Evolutionary conservation across 73 alveolate species (phyloP), one percentile per base, ranked within the genome.

Genomic region (Urostyla sp.): DNA sequence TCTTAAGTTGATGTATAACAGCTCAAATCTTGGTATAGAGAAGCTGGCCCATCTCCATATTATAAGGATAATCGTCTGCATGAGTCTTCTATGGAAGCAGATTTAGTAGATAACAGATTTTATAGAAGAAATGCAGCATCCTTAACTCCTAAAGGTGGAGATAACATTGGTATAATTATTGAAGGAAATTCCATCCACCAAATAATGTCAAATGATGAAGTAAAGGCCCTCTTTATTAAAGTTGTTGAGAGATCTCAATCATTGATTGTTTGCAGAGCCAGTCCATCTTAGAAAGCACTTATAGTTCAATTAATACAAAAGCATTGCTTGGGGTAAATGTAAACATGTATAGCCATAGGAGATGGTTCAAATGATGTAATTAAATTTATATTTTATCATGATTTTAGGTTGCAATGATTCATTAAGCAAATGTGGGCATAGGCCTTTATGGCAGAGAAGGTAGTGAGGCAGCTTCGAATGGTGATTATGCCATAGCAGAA

Each of bases 201-300:
- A 18, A 55, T 88, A 32, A 55, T 66, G 51, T 75, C 60, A 52
- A 55, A 59, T 74, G 84, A 82, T 52, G 89, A 82, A 15, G 34
- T 82, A 7, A 87, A 82, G 66, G 51, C 53, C 48, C 74, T 88
- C 32, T 82, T 63, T 67, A 55, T 88, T 38, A 23, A 83, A 31
- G 53, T 27, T 35, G 37, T 37, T 10, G 26, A 45, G 46, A 82
- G 67, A 60, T 46, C 95, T 43, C 76, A 88, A 10, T 84, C 96
- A 75, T 92, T 95, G 4, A 88, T 95, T 18, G 83, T 95, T 75
- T 93, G 98, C 80, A 78, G 99, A 61, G 98, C 95, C 1, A 90
- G 85, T 55, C 99, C 99, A 0, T 89, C 93, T 26, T 92, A 95
- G 87, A 95, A 95, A 78, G 96, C 99, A 23, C 88, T 90, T 67